phyloP scores from a whole-genome alignment of 2,329 filamentous ascomycete species.

The Harringtonia aguacate region DNA sequence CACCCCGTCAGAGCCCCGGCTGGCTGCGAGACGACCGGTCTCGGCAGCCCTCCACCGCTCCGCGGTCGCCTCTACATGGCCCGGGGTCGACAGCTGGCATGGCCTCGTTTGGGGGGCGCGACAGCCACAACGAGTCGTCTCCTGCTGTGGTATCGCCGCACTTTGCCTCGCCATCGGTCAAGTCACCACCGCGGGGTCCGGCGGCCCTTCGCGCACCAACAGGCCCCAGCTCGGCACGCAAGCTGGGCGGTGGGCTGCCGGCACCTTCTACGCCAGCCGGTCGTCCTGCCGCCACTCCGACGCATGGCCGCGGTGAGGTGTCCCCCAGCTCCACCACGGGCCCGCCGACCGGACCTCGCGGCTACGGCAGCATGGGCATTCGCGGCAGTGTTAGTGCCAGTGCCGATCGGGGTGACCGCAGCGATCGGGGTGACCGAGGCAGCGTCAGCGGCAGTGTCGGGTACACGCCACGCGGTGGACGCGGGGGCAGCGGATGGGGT shows the following conservation, averaged over 20 bases:
- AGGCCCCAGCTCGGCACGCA: slow-evolving; percentile 28
- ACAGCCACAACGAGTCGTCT: neutral
- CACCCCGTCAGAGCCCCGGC: slow-evolving; percentile 36
- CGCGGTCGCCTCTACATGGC: neutral
- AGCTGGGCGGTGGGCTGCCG: slow-evolving; percentile 23
- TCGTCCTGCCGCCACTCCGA: slow-evolving; percentile 19
- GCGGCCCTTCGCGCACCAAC: slow-evolving; percentile 42
- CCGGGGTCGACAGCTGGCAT: neutral
- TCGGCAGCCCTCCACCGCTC: slow-evolving; percentile 28
- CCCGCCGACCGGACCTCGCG: slow-evolving; percentile 8
- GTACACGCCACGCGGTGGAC: slow-evolving; percentile 4
- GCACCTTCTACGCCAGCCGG: slow-evolving; percentile 16
- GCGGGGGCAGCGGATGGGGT: neutral
- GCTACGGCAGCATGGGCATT: slow-evolving; percentile 3
- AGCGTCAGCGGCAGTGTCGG: slow-evolving; percentile 1
- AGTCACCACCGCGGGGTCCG: slow-evolving; percentile 43
- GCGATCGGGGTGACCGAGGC: neutral
- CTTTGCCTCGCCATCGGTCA: neutral
- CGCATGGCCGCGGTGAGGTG: slow-evolving; percentile 17
- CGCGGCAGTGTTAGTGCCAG: slow-evolving; percentile 2
- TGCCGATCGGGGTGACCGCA: neutral
- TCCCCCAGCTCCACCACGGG: slow-evolving; percentile 1
- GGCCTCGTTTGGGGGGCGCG: neutral
- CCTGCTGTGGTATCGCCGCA: neutral
- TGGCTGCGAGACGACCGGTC: slow-evolving; percentile 33